phyloP scores from a whole-genome alignment of 1,284 basidiomycete genomes.

The Mycocalia duriaeana region DNA sequence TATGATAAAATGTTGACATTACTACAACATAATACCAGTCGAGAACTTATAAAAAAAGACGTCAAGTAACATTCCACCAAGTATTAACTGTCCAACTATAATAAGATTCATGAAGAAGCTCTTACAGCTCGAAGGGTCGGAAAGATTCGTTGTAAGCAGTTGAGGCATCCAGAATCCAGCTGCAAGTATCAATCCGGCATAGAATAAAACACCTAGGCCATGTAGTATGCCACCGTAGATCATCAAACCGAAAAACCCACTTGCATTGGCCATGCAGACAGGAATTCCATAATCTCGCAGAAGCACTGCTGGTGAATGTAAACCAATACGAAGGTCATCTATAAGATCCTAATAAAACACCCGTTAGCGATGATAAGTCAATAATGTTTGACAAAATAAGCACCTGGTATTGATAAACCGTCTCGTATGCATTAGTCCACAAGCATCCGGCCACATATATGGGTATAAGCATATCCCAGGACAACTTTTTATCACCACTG shows the following conservation, averaged over 20 bases:
- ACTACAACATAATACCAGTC: background rate
- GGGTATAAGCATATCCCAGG: conserved; percentile 20
- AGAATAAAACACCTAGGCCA: background rate
- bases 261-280: background rate
- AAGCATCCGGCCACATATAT: conserved; percentile 22
- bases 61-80: background rate
- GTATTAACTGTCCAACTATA: background rate
- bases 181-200: background rate
- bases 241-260: background rate
- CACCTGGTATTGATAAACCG: conserved; percentile 21
- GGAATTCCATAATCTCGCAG: background rate
- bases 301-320: background rate
- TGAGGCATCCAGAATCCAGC: background rate
- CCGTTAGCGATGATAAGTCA: background rate
- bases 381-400: background rate
- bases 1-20: background rate
- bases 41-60: background rate
- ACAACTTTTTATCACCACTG: conserved; percentile 14
- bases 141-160: background rate
- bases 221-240: background rate
- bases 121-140: background rate
- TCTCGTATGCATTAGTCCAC: conserved; percentile 28
- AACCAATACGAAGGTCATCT: background rate
- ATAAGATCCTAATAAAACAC: background rate
- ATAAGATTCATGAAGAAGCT: background rate